These are phyloP conservation scores for Apiospora koreana DNA, from an alignment of 2,329 filamentous ascomycete species.

Conservation along the genomic window DNA sequence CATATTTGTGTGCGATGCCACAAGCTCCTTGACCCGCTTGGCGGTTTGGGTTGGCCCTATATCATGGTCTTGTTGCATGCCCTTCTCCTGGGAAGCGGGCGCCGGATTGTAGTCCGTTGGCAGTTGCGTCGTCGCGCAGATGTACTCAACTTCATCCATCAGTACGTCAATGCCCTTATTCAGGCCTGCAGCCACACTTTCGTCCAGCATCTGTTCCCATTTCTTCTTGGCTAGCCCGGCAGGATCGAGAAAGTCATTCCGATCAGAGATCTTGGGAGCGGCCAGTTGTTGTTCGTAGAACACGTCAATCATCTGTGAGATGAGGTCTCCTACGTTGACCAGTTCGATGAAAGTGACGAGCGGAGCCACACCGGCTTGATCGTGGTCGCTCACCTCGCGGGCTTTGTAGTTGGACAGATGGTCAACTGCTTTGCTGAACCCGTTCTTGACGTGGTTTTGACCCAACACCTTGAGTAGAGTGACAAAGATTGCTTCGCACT, in stretches of 20 bases:
- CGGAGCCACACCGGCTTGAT: slow-evolving; percentile 76
- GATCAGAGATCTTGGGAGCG: slow-evolving; percentile 78
- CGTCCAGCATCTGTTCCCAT: slow-evolving; percentile 98
- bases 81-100: slow-evolving; percentile 35
- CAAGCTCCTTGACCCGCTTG: slow-evolving; percentile 77
- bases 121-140: slow-evolving; percentile 83
- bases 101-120: slow-evolving; percentile 89
- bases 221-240: slow-evolving; percentile 95
- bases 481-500: slow-evolving; percentile 89
- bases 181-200: slow-evolving; percentile 90
- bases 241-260: slow-evolving; percentile 91
- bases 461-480: slow-evolving; percentile 81
- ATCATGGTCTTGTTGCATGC: slow-evolving; percentile 36
- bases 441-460: slow-evolving; percentile 82
- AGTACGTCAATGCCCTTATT: slow-evolving; percentile 98
- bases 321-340: slow-evolving; percentile 96
- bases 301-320: slow-evolving; percentile 98
- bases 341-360: slow-evolving; percentile 95
- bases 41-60: slow-evolving; percentile 76
- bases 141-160: slow-evolving; percentile 97
- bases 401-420: slow-evolving; percentile 93
- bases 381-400: slow-evolving; percentile 73
- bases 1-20: slow-evolving; percentile 89
- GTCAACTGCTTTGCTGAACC: slow-evolving; percentile 88
- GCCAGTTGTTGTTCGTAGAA: slow-evolving; percentile 97